Evolutionary conservation across 352 stramenopile species (phyloP).

Genomic region (Pythium myriotylum): DNA sequence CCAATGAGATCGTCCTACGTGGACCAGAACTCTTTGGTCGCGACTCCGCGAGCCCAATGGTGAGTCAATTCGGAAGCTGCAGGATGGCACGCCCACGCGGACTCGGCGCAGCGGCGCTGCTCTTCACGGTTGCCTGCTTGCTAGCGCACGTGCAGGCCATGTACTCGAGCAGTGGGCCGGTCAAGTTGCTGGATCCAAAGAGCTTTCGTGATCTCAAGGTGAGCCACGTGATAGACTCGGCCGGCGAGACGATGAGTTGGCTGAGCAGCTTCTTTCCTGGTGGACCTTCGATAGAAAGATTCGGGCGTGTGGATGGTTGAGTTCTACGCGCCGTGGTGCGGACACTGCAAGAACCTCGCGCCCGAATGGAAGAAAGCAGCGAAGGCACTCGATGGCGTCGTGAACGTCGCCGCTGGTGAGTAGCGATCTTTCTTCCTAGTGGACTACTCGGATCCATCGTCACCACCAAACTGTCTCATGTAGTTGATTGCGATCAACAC

Average conservation of each 20-base stretch:
- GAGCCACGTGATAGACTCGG: neutral
- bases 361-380: slow-evolving; percentile 93
- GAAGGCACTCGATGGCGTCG: slow-evolving; percentile 85
- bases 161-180: slow-evolving; percentile 66
- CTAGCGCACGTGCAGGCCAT: slow-evolving; percentile 41
- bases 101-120: slow-evolving; percentile 25
- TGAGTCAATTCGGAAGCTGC: neutral
- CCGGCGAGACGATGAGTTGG: neutral
- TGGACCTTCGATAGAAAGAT: slow-evolving; percentile 48
- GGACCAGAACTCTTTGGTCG: slow-evolving; percentile 7
- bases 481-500: slow-evolving; percentile 82
- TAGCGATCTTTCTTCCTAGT: neutral
- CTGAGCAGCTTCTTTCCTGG: neutral
- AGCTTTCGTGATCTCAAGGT: slow-evolving; percentile 73
- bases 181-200: slow-evolving; percentile 74
- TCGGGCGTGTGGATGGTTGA: slow-evolving; percentile 92
- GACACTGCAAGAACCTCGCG: slow-evolving; percentile 93
- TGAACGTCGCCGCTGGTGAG: slow-evolving; percentile 84
- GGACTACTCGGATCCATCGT: neutral
- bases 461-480: neutral
- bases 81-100: slow-evolving; percentile 22
- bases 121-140: slow-evolving; percentile 32
- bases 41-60: neutral
- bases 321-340: slow-evolving; percentile 96
- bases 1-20: slow-evolving; percentile 30